Base-by-base conservation (phyloP, 1,284 basidiomycete genomes). In the Rhodotorula sp. region DNA sequence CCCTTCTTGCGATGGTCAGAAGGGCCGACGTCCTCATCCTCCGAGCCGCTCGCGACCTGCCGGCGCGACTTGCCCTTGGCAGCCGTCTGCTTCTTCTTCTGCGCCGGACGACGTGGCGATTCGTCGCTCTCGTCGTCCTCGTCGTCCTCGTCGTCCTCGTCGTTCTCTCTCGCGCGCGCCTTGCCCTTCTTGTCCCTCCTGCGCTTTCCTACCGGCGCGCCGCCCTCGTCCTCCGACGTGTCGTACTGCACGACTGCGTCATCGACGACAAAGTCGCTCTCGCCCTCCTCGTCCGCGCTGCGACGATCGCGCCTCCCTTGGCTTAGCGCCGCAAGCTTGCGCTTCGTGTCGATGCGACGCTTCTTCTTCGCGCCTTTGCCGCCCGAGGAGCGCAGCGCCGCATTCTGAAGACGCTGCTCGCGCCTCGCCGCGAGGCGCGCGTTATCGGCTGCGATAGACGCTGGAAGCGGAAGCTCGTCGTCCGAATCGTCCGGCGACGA, bases 201-300 rank as follows among this genome's bases (percentile, higher is more conserved):
- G 32, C 19, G 55, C 53, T 27, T n/a, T 15, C 55, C 37, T n/a
- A 32, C 48, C 37, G 25, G 37, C 29, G 55, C 58, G 17, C 17
- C 51, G 2, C 66, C 70, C 15, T 62, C 63, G 22, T 44, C 44
- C 27, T 56, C 29, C 3, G 56, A 32, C 66, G 66, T 53, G 32
- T 67, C 66, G 21, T 44, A 67, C 32, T 39, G 10, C 1, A 68
- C 17, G 55, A 54, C 66, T 21, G 66, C 66, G 29, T 72, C 66
- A 13, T 66, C 66, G 36, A 50, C 70, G 19, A 72, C 64, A 13
- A 67, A 72, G 21, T 41, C 50, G 19, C 36, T 50, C 25, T 59
- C 61, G 17, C 44, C 41, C 19, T 32, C 54, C 56, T 72, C 66
- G 36, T 68, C 70, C 6, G 39, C 66, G 3, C 59, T 62, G 19